These are phyloP conservation scores for Gynostemma pentaphyllum DNA, from an alignment of 306 rosid genomes.

Conservation along the genomic window DNA sequence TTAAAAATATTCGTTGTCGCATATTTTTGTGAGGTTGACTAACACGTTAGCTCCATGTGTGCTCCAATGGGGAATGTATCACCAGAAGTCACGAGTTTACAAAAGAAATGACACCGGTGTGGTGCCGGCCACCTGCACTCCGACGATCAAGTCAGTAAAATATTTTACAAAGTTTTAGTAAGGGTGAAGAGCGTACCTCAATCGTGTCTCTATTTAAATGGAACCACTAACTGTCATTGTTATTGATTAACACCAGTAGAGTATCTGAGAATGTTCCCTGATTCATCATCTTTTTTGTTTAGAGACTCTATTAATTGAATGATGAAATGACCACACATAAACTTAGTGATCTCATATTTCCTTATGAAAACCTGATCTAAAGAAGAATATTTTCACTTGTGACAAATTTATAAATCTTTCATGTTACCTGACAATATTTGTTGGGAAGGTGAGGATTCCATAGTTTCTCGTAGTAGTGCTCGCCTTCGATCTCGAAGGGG, in stretches of 20 bases:
- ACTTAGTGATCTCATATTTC: background rate
- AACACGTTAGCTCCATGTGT: too few species aligned
- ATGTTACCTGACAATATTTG: constrained; percentile 49
- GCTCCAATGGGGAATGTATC: too few species aligned
- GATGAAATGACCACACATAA: background rate
- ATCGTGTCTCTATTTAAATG: background rate
- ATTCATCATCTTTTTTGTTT: background rate
- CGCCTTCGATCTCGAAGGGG: constrained; percentile 58
- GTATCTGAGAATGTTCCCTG: background rate
- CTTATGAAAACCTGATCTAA: background rate
- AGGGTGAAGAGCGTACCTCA: too few species aligned
- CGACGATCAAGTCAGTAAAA: too few species aligned
- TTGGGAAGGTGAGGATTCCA: constrained; percentile 67
- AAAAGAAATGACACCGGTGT: too few species aligned
- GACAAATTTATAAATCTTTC: background rate
- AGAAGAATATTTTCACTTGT: background rate
- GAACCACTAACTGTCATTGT: background rate
- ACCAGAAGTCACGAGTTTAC: too few species aligned
- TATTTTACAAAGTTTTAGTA: too few species aligned
- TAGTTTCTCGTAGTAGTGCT: constrained; percentile 35
- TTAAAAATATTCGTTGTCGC: too few species aligned
- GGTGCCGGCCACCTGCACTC: too few species aligned
- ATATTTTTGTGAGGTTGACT: too few species aligned
- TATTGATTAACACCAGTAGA: too few species aligned
- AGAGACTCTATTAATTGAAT: too few species aligned